Percentiles rank a stretch among this genome's conserved stretches.
phyloP scores from a whole-genome alignment of 352 stramenopile species.

The Nothophytophthora sp. region DNA sequence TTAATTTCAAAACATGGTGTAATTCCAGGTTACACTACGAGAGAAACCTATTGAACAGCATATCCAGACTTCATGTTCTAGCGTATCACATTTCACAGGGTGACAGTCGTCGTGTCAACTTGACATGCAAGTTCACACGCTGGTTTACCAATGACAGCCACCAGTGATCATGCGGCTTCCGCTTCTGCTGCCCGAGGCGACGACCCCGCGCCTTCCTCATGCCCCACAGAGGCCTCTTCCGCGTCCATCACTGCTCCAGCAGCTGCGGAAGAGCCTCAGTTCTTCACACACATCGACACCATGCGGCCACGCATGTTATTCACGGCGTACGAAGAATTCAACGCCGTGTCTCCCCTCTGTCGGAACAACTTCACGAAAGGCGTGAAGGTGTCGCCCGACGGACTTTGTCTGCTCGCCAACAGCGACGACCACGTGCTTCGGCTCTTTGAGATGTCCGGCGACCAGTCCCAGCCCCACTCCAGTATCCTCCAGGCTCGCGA shows the following conservation, averaged over 20 bases:
- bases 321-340: conserved; percentile 30
- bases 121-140: too few relatives aligned
- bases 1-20: too few relatives aligned
- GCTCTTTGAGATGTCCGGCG: conserved; percentile 65
- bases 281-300: conserved; percentile 11
- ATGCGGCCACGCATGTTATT: conserved; percentile 26
- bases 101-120: too few relatives aligned
- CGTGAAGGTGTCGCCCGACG: conserved; percentile 74
- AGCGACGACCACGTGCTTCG: conserved; percentile 82
- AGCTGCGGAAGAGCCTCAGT: background rate
- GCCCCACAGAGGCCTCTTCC: too few relatives aligned
- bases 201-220: too few relatives aligned
- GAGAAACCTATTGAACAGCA: too few relatives aligned
- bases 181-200: too few relatives aligned
- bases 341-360: conserved; percentile 4
- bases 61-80: too few relatives aligned
- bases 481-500: conserved; percentile 67
- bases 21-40: too few relatives aligned
- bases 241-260: background rate
- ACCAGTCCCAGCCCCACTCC: conserved; percentile 1
- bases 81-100: too few relatives aligned
- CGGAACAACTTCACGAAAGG: conserved; percentile 81
- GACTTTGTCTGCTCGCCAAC: conserved; percentile 85
- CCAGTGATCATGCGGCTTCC: too few relatives aligned
- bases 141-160: too few relatives aligned